A percentile compares a stretch with the other conserved stretches of the same genome.
These are phyloP conservation scores for Chlorella sorokiniana DNA, from an alignment of 139 green algal genomes.

Conservation along the genomic window DNA sequence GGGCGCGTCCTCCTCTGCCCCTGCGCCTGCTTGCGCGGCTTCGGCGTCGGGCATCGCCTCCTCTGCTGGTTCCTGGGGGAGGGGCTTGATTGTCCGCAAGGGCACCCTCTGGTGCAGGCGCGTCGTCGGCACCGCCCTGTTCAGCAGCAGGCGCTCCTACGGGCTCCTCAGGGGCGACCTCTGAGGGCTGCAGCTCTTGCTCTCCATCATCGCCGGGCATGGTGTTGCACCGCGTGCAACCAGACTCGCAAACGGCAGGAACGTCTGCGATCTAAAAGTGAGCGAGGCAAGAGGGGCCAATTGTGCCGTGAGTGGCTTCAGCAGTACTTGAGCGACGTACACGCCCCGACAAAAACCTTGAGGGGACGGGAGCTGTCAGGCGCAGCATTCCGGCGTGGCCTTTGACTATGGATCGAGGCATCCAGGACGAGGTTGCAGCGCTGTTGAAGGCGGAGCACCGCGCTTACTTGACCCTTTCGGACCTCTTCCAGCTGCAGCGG, in stretches of 20 bases:
- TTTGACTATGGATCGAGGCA: too few species aligned
- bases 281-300: too few species aligned
- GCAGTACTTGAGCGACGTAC: too few species aligned
- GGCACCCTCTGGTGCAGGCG: neutral
- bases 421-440: constrained; percentile 1
- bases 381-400: too few species aligned
- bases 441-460: neutral
- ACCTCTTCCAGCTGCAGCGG: constrained; percentile 9
- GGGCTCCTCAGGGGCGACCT: neutral
- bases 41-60: neutral
- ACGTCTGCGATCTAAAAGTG: too few species aligned
- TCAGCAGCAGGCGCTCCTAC: neutral
- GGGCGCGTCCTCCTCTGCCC: neutral
- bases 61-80: too few species aligned
- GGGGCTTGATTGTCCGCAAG: neutral
- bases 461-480: neutral
- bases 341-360: too few species aligned
- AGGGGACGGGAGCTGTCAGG: too few species aligned
- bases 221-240: neutral
- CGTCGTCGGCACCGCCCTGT: neutral
- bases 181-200: neutral
- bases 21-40: neutral
- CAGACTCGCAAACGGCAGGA: too few species aligned
- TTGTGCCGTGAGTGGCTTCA: too few species aligned
- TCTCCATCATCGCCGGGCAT: neutral